Evolutionary conservation across 108 stramenopile genomes (phyloP), one percentile per base, ranked within the genome.

Genomic region (Craspedostauros australis): DNA sequence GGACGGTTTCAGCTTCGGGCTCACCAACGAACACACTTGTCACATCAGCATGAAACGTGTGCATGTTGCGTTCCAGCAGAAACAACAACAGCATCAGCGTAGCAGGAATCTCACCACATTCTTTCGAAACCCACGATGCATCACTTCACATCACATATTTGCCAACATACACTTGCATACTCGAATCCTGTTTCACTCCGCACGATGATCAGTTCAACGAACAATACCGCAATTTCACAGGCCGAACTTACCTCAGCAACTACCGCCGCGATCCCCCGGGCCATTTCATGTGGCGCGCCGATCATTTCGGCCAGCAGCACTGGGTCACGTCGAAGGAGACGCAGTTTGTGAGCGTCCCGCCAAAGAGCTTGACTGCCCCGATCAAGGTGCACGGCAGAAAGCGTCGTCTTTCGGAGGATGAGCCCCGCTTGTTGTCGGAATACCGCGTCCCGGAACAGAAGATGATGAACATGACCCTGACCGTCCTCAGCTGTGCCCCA

Each of bases 301-400:
- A 80, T 33, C 79, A 88, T 49, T 88, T 86, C 56, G 84, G 85
- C 9, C 90, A 91, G 48, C 65, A 80, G 30, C 90, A 91, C 53
- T 85, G 83, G 83, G 84, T 88, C 3, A 67, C 70, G 0, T 82
- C 86, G 22, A 43, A 41, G 4, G 87, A 93, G 49, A 88, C 87
- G 0, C 84, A 86, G 44, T 93, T 88, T 57, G 63, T 57, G 4
- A 25, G 24, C 5, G 5, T 63, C 6, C 87, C 85, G 2, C 69
- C 75, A 1, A 19, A 9, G 2, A 47, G 55, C 7, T 64, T 65
- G 31, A 29, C 79, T 50, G 67, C 47, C 1, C 41, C 29, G 14
- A 68, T 87, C 32, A 26, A 31, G 15, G 18, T 36, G 23, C 11
- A 26, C 6, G 65, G 68, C 1, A 50, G 29, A 14, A 37, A 65